Evolutionary conservation across 2,329 filamentous ascomycete genomes (phyloP).

Genomic region (Erysiphe pulchra): DNA sequence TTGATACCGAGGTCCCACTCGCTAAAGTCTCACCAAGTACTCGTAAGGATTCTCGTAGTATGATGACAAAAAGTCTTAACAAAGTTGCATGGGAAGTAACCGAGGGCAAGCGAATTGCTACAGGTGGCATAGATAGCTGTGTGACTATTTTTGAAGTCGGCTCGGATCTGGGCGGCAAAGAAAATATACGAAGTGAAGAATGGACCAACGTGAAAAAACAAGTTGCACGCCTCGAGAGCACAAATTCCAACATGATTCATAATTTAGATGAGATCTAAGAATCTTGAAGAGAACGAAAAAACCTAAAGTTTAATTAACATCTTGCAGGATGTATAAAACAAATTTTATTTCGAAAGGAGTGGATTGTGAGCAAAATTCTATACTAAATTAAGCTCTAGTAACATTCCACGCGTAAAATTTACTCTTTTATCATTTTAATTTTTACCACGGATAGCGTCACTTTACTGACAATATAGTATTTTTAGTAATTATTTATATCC

Average conservation of each 20-base stretch:
- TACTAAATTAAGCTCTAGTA: too few species aligned
- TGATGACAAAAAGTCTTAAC: conserved; percentile 70
- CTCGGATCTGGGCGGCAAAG: conserved; percentile 55
- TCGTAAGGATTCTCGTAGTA: conserved; percentile 35
- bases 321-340: too few species aligned
- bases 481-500: too few species aligned
- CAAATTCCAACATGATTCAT: conserved; percentile 3
- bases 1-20: conserved; percentile 79
- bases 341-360: too few species aligned
- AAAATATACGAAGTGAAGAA: conserved; percentile 61
- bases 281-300: too few species aligned
- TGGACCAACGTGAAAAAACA: conserved; percentile 87
- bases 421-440: too few species aligned
- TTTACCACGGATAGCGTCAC: too few species aligned
- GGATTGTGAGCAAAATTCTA: too few species aligned
- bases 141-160: conserved; percentile 87
- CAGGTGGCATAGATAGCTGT: conserved; percentile 75
- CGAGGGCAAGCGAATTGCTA: conserved; percentile 67
- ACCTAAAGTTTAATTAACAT: too few species aligned
- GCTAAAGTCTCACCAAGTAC: conserved; percentile 49
- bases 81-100: conserved; percentile 82
- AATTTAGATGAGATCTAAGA: conserved; percentile 6
- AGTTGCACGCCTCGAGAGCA: conserved; percentile 44
- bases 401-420: too few species aligned
- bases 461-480: too few species aligned